phyloP scores from a whole-genome alignment of 2,329 filamentous ascomycete genomes.

The Colletotrichum sp. region DNA sequence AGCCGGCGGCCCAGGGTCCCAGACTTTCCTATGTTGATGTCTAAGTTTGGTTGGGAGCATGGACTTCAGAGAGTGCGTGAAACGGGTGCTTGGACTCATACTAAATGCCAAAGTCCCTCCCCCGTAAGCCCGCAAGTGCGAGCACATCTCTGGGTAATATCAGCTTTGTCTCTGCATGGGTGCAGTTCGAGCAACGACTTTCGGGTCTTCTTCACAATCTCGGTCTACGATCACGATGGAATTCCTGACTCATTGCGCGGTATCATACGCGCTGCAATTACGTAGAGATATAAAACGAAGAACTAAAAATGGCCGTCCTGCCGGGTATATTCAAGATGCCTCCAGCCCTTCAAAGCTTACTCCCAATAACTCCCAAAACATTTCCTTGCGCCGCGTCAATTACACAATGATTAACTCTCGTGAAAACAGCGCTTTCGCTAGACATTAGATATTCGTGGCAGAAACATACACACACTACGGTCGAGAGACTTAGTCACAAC shows the following conservation, averaged over 20 bases:
- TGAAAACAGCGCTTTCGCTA: neutral
- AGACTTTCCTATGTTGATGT: neutral
- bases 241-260: neutral
- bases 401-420: neutral
- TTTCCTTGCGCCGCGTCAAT: too few relatives aligned
- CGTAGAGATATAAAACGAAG: too few relatives aligned
- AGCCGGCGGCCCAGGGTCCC: neutral
- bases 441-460: neutral
- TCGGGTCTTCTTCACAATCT: too few relatives aligned
- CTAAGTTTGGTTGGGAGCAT: neutral
- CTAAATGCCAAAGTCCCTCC: neutral
- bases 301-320: neutral
- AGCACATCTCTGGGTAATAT: neutral
- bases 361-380: neutral
- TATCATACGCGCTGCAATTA: neutral
- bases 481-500: neutral
- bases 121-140: neutral
- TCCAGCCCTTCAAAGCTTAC: rapidly evolving
- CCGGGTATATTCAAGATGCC: neutral
- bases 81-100: neutral
- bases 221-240: neutral
- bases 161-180: too few relatives aligned
- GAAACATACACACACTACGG: neutral
- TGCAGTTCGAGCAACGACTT: too few relatives aligned
- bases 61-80: neutral